Conservation (phyloP, 352 stramenopile species). For the Phytophthora melonis region DNA sequence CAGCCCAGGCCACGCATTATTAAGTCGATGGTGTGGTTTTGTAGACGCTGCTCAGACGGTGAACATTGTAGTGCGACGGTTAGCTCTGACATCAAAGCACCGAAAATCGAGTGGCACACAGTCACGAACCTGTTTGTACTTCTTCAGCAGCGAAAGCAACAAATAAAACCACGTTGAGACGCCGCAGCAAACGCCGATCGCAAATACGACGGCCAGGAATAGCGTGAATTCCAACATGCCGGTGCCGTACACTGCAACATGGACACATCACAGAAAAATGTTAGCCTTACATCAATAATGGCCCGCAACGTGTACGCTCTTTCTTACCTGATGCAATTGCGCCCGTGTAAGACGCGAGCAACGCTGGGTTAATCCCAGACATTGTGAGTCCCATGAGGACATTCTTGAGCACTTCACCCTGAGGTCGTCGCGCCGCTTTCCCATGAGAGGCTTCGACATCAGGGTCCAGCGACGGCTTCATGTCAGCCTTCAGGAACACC, state of each 20-base stretch:
- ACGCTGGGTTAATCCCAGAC: conserved; percentile 88
- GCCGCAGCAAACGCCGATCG: conserved; percentile 80
- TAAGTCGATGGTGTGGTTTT: conserved; percentile 85
- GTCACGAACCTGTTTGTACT: conserved; percentile 87
- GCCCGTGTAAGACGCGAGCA: conserved; percentile 88
- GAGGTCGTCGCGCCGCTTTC: conserved; percentile 60
- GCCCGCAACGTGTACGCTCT: background rate
- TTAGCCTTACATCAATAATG: background rate
- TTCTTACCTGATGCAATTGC: conserved; percentile 84
- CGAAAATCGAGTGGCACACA: background rate
- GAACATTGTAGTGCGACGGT: conserved; percentile 5
- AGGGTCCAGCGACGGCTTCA: conserved; percentile 77
- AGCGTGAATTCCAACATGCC: conserved; percentile 90
- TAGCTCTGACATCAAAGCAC: conserved; percentile 2
- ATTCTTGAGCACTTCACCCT: conserved; percentile 83
- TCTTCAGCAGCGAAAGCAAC: conserved; percentile 85
- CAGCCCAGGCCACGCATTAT: conserved; percentile 88
- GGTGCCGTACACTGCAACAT: conserved; percentile 79
- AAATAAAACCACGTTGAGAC: conserved; percentile 93
- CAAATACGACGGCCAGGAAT: conserved; percentile 87
- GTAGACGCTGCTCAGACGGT: conserved; percentile 58
- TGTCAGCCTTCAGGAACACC: conserved; percentile 83
- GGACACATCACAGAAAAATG: background rate
- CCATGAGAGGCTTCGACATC: conserved; percentile 58
- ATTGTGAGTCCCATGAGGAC: conserved; percentile 88